These are phyloP conservation scores for Leccinum fibrillosum DNA, from an alignment of 768 basidiomycete genomes.

Conservation along the genomic window DNA sequence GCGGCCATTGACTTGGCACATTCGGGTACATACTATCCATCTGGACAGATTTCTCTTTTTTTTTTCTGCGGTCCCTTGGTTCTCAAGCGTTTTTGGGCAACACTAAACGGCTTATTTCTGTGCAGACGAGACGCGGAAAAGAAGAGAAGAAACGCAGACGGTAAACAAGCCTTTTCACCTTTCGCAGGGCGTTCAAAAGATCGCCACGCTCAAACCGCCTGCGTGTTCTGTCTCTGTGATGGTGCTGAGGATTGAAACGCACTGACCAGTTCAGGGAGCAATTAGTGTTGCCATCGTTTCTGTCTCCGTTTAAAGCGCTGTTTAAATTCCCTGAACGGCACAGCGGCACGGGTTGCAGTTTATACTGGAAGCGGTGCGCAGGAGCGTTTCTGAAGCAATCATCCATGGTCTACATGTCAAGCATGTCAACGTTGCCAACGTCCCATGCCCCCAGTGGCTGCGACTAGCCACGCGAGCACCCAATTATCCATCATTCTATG, in stretches of 20 bases:
- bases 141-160: conserved; percentile 36
- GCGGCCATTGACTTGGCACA: conserved; percentile 41
- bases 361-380: conserved; percentile 21
- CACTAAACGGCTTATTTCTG: conserved; percentile 46
- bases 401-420: conserved; percentile 17
- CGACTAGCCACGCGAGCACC: neutral
- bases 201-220: conserved; percentile 36
- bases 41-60: conserved; percentile 37
- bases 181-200: conserved; percentile 34
- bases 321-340: conserved; percentile 23
- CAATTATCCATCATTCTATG: neutral
- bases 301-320: conserved; percentile 29
- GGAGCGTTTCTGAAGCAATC: conserved; percentile 19
- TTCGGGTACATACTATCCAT: conserved; percentile 47
- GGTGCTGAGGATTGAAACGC: conserved; percentile 37
- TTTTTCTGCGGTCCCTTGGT: conserved; percentile 37
- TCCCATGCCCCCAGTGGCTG: neutral
- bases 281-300: conserved; percentile 23
- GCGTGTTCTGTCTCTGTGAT: conserved; percentile 39
- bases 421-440: neutral
- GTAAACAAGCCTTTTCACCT: conserved; percentile 39
- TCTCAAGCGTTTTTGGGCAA: conserved; percentile 44
- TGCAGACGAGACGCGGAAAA: conserved; percentile 37
- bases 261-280: conserved; percentile 29
- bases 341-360: conserved; percentile 20